Base-by-base conservation (phyloP, 495 filamentous ascomycete species). In the Penicillium robsamsonii region DNA sequence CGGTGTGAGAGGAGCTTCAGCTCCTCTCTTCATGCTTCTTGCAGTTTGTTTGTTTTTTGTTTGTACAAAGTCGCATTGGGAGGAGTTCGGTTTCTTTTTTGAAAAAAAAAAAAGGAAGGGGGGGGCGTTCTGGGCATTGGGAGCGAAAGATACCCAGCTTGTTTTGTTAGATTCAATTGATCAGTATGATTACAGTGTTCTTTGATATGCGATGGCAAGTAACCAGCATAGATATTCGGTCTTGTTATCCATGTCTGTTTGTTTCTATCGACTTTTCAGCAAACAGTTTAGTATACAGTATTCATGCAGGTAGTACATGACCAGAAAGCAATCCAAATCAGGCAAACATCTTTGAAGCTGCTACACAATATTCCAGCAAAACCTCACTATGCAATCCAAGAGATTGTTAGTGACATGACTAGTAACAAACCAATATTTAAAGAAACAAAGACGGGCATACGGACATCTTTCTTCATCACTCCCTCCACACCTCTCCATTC, bases 111-210 rank as follows among this genome's bases (percentile, higher is more conserved):
- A 22, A 33, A 37, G 2, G 13, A 5, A 1, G 25, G 25, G 25
- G 25, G 4, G 13, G 11, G 35, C 24, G 33, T 51, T 41, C 9
- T 11, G 35, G n/a, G 48, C 22, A 41, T 47, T 47, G 10, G 18
- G 45, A 47, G 45, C 45, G 45, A 31, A 47, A 25, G 48, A 51
- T 51, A 51, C 48, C 48, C 48, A 29, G 22, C 15, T 31, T 49
- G 18, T 49, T 49, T 30, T 12, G 13, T 13, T 37, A 24, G 24
- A 27, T 46, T 17, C 8, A 47, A 18, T 31, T 6, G 9, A 29
- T 30, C 45, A 12, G n/a, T 31, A 30, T 47, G 45, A 47, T 31
- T 31, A 47, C 29, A 13, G 10, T 22, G 11, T 22, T 20, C 11
- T 4, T 24, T 20, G 10, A 12, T 43, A 10, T 11, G 33, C 13